Evolutionary conservation across 2,329 filamentous ascomycete species (phyloP).

Genomic region (Phaeosphaeriaceae sp.): DNA sequence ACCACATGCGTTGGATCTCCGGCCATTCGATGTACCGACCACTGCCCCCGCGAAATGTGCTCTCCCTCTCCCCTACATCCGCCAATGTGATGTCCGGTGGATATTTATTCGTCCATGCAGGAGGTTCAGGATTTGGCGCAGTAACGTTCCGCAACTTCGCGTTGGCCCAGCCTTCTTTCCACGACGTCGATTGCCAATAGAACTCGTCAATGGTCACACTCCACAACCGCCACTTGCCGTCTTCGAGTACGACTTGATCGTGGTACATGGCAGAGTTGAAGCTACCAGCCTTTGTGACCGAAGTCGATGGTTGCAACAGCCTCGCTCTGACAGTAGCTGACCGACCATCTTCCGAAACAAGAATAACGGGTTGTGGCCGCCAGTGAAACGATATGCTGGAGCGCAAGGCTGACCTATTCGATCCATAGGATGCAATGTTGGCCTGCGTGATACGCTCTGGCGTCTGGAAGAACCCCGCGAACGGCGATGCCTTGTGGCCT

Average conservation of each 20-base stretch:
- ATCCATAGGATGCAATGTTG: constrained; percentile 28
- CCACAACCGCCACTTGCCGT: constrained; percentile 34
- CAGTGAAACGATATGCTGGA: constrained; percentile 34
- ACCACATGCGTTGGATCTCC: constrained; percentile 35
- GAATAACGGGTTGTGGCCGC: constrained; percentile 33
- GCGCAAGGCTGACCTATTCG: constrained; percentile 24
- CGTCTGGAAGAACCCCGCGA: constrained; percentile 30
- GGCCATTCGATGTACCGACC: constrained; percentile 30
- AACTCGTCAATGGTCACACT: constrained; percentile 38
- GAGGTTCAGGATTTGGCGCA: constrained; percentile 22
- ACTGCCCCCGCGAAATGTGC: constrained; percentile 27
- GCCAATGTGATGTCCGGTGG: constrained; percentile 31
- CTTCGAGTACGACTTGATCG: constrained; percentile 33
- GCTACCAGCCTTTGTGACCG: constrained; percentile 20
- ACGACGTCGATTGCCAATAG: constrained; percentile 33
- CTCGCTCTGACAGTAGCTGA: constrained; percentile 28
- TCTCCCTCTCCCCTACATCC: constrained; percentile 27
- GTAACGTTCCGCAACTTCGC: constrained; percentile 21
- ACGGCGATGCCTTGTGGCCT: constrained; percentile 32
- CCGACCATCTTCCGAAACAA: constrained; percentile 34
- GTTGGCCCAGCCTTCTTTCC: constrained; percentile 32
- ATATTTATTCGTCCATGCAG: constrained; percentile 29
- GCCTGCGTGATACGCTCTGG: constrained; percentile 27
- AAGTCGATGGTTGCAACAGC: constrained; percentile 33
- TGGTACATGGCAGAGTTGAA: constrained; percentile 38